phyloP scores from a whole-genome alignment of 192 early-diverging fungal species.

The Linderina pennispora region DNA sequence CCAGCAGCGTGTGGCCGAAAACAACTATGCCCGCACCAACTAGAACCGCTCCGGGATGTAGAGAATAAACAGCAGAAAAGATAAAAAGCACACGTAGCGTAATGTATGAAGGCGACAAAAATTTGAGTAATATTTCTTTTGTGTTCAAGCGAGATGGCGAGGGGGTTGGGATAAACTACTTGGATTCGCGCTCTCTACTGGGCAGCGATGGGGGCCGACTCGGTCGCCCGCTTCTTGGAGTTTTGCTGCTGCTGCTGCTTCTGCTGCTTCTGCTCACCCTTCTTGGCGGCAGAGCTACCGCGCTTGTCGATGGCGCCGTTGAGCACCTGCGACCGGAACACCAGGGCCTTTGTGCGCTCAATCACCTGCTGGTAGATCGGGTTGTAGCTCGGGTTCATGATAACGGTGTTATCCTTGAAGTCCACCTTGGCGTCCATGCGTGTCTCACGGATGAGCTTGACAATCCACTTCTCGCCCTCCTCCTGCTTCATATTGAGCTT shows the following conservation, averaged over 20 bases:
- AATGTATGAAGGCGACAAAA: too few relatives aligned
- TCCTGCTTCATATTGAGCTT: slow-evolving; percentile 81
- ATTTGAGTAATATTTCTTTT: too few relatives aligned
- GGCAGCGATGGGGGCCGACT: slow-evolving; percentile 17
- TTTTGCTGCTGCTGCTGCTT: slow-evolving; percentile 21
- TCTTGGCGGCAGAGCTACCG: slow-evolving; percentile 25
- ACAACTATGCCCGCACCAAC: slow-evolving; percentile 47
- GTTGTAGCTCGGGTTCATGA: slow-evolving; percentile 83
- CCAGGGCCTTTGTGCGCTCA: slow-evolving; percentile 86
- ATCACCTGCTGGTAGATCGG: slow-evolving; percentile 95
- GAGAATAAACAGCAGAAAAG: too few relatives aligned
- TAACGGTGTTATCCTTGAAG: slow-evolving; percentile 87
- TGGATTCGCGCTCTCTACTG: too few relatives aligned
- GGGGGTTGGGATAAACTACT: too few relatives aligned
- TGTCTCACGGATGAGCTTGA: slow-evolving; percentile 92
- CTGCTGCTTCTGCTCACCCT: slow-evolving; percentile 27
- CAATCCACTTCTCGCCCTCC: slow-evolving; percentile 96
- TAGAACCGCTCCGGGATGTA: too few relatives aligned
- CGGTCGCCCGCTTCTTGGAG: slow-evolving; percentile 15
- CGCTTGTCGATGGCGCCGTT: slow-evolving; percentile 89
- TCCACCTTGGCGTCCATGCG: slow-evolving; percentile 98
- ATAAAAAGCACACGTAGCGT: too few relatives aligned
- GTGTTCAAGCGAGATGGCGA: too few relatives aligned
- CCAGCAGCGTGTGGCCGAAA: slow-evolving; percentile 50
- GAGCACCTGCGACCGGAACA: slow-evolving; percentile 86